These are phyloP conservation scores for Penicillium canescens DNA, from an alignment of 495 filamentous ascomycete species.

Conservation along the genomic window DNA sequence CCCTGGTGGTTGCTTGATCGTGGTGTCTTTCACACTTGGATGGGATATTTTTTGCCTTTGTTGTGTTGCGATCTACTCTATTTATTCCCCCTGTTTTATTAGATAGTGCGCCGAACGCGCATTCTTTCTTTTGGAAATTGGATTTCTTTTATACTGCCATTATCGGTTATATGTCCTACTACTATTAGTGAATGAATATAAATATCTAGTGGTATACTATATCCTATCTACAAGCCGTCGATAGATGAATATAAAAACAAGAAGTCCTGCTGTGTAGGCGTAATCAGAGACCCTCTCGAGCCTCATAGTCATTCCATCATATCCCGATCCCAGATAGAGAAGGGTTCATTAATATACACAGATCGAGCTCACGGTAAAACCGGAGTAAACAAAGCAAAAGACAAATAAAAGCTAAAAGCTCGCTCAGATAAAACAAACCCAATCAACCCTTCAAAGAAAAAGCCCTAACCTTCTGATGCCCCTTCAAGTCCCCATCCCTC, in stretches of 20 bases:
- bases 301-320: constrained; percentile 5
- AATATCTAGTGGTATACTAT: too few species aligned
- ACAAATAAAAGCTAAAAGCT: background rate
- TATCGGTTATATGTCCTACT: constrained; percentile 2
- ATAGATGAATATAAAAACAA: too few species aligned
- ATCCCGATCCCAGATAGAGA: background rate
- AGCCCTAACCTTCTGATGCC: constrained; percentile 16
- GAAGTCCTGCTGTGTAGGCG: too few species aligned
- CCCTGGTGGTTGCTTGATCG: background rate
- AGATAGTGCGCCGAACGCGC: constrained; percentile 15
- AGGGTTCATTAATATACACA: background rate
- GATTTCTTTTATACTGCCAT: background rate
- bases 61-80: constrained; percentile 1
- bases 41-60: background rate
- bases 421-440: background rate
- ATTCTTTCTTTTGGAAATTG: constrained; percentile 3
- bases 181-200: too few species aligned
- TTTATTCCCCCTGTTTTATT: constrained; percentile 11
- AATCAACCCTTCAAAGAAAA: background rate
- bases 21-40: background rate
- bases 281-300: too few species aligned
- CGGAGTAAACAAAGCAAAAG: background rate
- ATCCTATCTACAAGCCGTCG: too few species aligned
- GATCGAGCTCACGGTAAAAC: background rate
- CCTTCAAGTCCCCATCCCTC: constrained; percentile 21